A percentile compares a stretch with the other conserved stretches of the same genome.
phyloP scores from a whole-genome alignment of 139 green algal genomes.

The Asterochloris erici region DNA sequence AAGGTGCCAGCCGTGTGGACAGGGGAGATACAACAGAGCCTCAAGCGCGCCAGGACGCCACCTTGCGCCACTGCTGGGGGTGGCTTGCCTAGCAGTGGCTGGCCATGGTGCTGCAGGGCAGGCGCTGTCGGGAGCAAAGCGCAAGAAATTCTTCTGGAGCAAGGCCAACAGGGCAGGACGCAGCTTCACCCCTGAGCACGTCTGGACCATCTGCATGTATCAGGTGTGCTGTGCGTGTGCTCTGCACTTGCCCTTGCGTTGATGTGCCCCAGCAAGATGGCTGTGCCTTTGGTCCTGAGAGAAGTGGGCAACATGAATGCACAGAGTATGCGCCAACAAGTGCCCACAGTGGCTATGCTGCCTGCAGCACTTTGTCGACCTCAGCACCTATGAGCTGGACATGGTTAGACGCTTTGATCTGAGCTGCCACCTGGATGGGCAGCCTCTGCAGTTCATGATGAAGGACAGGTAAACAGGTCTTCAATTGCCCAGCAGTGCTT shows the following conservation, averaged over 20 bases:
- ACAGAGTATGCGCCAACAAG: no score
- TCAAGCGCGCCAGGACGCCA: no score
- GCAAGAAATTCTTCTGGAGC: slow-evolving; percentile 32
- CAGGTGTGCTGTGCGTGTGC: slow-evolving; percentile 8
- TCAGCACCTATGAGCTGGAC: slow-evolving; percentile 36
- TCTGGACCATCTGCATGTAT: slow-evolving; percentile 55
- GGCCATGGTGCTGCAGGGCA: slow-evolving; percentile 23
- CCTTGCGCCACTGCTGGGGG: no score
- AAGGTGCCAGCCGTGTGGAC: no score
- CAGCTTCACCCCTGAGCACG: slow-evolving; percentile 29
- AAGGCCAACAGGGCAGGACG: not conserved
- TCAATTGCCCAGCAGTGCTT: not conserved
- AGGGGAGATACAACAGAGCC: no score
- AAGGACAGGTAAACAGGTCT: slow-evolving; percentile 24
- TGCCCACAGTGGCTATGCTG: no score
- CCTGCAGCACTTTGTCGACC: slow-evolving; percentile 41
- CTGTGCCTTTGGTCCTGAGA: no score
- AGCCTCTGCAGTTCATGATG: slow-evolving; percentile 59
- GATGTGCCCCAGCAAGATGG: no score
- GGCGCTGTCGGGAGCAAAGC: slow-evolving; percentile 5
- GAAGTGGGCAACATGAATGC: no score
- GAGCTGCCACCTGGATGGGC: slow-evolving; percentile 41
- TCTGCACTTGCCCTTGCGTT: no score
- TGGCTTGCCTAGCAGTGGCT: no score
- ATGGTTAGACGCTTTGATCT: slow-evolving; percentile 48